phyloP scores from a whole-genome alignment of 2,329 filamentous ascomycete genomes.

The Cytospora chrysosperma region DNA sequence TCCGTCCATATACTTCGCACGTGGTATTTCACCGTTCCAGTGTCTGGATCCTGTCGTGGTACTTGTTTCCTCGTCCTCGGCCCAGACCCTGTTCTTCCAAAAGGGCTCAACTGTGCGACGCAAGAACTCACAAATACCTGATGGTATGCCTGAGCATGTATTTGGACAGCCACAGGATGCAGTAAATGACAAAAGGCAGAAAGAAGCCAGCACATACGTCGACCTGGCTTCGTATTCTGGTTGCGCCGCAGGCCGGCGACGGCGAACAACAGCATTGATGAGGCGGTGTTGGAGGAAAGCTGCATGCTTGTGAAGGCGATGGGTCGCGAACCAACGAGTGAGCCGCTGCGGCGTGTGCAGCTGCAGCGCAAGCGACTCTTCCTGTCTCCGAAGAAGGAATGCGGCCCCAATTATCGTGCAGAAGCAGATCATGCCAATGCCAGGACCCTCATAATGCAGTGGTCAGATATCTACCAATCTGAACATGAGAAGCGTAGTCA shows the following conservation, averaged over 20 bases:
- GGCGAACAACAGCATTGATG: background rate
- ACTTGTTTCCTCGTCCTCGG: too few species aligned
- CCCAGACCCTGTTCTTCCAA: background rate
- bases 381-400: background rate
- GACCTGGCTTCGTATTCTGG: background rate
- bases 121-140: too few species aligned
- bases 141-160: too few species aligned
- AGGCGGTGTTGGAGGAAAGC: background rate
- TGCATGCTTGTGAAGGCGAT: background rate
- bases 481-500: background rate
- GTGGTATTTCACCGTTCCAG: background rate
- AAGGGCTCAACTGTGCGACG: background rate
- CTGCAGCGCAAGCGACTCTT: background rate
- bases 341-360: background rate
- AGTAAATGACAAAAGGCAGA: background rate
- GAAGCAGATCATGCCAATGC: background rate
- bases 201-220: background rate
- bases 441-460: background rate
- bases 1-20: background rate
- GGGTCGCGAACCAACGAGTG: background rate
- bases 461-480: too few species aligned
- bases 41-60: too few species aligned
- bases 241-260: background rate
- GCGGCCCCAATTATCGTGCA: background rate
- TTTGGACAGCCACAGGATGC: background rate